A percentile compares a stretch with the other conserved stretches of the same genome.
Evolutionary conservation across 2,329 filamentous ascomycete genomes (phyloP).

Genomic region (Scytalidium lignicola): DNA sequence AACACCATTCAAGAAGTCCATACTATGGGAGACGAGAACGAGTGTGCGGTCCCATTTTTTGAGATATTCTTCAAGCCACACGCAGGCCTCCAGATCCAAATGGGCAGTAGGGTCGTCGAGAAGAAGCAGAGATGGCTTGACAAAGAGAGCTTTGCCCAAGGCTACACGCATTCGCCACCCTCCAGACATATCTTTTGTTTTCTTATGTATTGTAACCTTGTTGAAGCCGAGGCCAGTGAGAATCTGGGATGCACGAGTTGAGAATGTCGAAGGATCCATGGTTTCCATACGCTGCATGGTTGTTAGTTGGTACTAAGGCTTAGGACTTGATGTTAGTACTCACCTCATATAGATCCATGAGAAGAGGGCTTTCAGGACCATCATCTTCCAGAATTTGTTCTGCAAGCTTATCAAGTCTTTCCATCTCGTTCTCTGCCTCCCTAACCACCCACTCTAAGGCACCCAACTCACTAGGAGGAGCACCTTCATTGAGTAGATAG

Average conservation of each 20-base stretch:
- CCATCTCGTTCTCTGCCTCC: conserved; percentile 90
- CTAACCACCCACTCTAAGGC: conserved; percentile 96
- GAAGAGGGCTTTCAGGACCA: conserved; percentile 81
- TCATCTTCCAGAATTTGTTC: conserved; percentile 89
- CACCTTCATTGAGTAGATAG: conserved; percentile 96
- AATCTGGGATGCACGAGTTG: conserved; percentile 92
- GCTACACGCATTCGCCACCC: conserved; percentile 99
- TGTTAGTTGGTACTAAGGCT: conserved; percentile 11
- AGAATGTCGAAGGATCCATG: conserved; percentile 97
- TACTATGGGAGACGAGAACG: conserved; percentile 92
- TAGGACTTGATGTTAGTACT: conserved; percentile 29
- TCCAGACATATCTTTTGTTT: conserved; percentile 99
- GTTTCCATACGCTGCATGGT: conserved; percentile 82
- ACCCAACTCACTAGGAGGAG: conserved; percentile 80
- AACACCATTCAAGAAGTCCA: conserved; percentile 99
- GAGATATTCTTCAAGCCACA: conserved; percentile 99
- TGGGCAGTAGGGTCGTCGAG: conserved; percentile 98
- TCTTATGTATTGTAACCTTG: conserved; percentile 96
- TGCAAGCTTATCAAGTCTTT: conserved; percentile 79
- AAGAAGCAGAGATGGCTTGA: conserved; percentile 91
- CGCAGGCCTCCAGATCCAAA: conserved; percentile 97
- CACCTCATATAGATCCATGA: conserved; percentile 96
- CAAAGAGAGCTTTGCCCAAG: conserved; percentile 94
- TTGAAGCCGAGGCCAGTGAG: conserved; percentile 99
- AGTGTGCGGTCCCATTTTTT: conserved; percentile 99